These are phyloP conservation scores for Neocallimastix lanati DNA, from an alignment of 192 early-diverging fungal genomes.

Conservation along the genomic window DNA sequence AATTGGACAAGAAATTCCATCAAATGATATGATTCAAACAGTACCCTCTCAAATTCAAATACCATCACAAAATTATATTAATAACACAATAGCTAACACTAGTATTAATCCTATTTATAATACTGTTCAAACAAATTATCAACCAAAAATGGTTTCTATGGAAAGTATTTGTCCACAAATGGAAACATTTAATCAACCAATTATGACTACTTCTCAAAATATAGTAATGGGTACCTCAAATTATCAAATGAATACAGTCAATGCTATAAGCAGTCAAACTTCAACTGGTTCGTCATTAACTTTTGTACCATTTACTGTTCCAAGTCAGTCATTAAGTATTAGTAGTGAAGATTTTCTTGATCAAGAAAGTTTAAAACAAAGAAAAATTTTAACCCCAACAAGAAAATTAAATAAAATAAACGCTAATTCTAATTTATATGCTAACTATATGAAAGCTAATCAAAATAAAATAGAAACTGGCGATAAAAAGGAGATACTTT, in stretches of 20 bases:
- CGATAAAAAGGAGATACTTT: background rate
- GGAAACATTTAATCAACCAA: background rate
- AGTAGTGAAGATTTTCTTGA: background rate
- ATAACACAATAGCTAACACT: background rate
- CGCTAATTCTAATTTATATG: background rate
- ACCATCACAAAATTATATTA: background rate
- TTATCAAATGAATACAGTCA: too few species aligned
- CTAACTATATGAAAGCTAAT: background rate
- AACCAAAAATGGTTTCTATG: background rate
- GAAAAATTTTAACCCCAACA: background rate
- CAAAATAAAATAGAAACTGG: background rate
- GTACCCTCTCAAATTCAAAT: background rate
- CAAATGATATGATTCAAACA: background rate
- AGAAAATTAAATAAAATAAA: background rate
- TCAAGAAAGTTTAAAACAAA: background rate
- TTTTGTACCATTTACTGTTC: background rate
- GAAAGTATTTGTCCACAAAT: background rate
- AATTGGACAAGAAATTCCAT: background rate
- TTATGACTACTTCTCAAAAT: background rate
- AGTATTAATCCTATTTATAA: background rate
- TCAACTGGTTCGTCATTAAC: background rate
- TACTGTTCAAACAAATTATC: background rate
- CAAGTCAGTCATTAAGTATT: background rate
- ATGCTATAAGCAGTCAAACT: background rate
- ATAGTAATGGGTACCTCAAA: too few species aligned